Percentiles rank a stretch among this genome's conserved stretches.
Evolutionary conservation across 495 filamentous ascomycete species (phyloP).

Genomic region (Podospora anserina): DNA sequence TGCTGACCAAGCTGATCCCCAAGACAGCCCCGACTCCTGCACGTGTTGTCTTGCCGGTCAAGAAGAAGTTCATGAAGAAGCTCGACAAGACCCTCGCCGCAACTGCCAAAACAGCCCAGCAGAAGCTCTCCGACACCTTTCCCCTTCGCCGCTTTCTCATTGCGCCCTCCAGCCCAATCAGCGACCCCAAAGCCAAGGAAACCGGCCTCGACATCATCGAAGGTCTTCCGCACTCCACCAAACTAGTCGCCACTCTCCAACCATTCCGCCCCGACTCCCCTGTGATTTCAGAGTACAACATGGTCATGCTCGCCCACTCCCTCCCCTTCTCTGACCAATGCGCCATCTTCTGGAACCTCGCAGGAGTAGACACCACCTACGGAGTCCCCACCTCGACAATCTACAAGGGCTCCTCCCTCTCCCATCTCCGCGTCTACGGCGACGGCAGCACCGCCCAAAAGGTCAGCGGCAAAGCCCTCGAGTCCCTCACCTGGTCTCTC

Average conservation of each 20-base stretch:
- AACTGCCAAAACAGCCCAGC: constrained; percentile 19
- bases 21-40: neutral
- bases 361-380: constrained; percentile 1
- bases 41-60: constrained; percentile 8
- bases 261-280: constrained; percentile 4
- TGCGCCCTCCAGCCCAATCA: constrained; percentile 1
- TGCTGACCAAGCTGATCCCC: constrained; percentile 10
- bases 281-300: constrained; percentile 23
- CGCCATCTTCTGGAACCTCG: constrained; percentile 30
- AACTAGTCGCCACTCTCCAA: constrained; percentile 20
- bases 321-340: constrained; percentile 25
- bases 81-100: constrained; percentile 13
- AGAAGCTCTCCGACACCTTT: constrained; percentile 20
- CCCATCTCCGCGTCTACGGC: neutral
- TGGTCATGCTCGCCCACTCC: constrained; percentile 20
- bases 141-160: constrained; percentile 24
- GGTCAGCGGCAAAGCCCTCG: constrained; percentile 15
- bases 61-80: constrained; percentile 15
- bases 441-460: neutral
- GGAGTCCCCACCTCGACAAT: neutral
- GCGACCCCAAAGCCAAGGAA: constrained; percentile 6
- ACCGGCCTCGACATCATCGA: constrained; percentile 21
- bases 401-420: constrained; percentile 3
- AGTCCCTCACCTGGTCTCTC: constrained; percentile 16
- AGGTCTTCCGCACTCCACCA: constrained; percentile 21